phyloP scores from a whole-genome alignment of 495 filamentous ascomycete genomes.

The Neurospora pannonica region DNA sequence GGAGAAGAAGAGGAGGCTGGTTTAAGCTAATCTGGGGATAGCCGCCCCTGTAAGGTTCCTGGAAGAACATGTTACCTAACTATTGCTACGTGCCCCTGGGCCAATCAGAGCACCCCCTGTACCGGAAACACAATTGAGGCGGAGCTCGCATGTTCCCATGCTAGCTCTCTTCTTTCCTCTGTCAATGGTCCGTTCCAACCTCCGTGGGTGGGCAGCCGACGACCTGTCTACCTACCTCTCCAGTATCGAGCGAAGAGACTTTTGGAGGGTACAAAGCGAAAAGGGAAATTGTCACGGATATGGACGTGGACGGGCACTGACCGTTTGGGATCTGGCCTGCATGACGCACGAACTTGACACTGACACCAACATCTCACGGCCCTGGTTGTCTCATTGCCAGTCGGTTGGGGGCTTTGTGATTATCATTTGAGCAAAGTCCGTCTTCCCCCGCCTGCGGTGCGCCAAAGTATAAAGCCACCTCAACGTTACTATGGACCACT shows the following conservation, averaged over 20 bases:
- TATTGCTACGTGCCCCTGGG: neutral
- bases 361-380: neutral
- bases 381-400: neutral
- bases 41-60: neutral
- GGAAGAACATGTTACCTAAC: neutral
- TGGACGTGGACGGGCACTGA: neutral
- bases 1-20: neutral
- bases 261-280: neutral
- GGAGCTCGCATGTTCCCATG: neutral
- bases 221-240: neutral
- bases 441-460: neutral
- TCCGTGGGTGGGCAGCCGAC: neutral
- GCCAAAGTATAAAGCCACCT: neutral
- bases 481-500: neutral
- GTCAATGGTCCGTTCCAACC: neutral
- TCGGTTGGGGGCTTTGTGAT: neutral
- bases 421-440: neutral
- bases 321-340: neutral
- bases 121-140: neutral
- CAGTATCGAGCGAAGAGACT: neutral
- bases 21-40: neutral
- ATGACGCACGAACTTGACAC: neutral
- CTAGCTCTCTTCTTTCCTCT: neutral
- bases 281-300: neutral
- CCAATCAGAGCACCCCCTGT: neutral